phyloP scores from a whole-genome alignment of 2,329 filamentous ascomycete species.

The Atkinsonella texensis region DNA sequence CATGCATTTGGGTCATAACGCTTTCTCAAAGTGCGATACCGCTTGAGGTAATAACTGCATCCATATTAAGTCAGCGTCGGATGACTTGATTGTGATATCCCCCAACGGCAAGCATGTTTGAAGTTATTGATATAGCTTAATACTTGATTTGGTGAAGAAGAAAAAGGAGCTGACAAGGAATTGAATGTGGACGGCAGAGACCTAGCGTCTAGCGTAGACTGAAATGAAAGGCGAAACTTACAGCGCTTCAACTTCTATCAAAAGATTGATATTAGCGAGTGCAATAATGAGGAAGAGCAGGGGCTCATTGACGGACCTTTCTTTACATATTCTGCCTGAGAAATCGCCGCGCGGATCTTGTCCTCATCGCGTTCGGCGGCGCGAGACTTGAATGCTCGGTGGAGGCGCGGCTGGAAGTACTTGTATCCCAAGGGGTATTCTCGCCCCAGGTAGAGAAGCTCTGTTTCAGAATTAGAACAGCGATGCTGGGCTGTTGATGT shows the following conservation, averaged over 20 bases:
- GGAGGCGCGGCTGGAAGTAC: conserved; percentile 72
- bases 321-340: conserved; percentile 75
- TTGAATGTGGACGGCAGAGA: neutral
- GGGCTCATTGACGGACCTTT: conserved; percentile 49
- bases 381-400: conserved; percentile 75
- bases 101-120: no score
- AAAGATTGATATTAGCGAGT: neutral
- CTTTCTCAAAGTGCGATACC: conserved; percentile 75
- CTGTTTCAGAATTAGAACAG: conserved; percentile 28
- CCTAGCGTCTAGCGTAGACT: no score
- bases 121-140: neutral
- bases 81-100: no score
- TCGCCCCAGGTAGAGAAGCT: conserved; percentile 71
- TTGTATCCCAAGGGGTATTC: conserved; percentile 75
- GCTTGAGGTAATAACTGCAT: conserved; percentile 76
- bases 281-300: conserved; percentile 1
- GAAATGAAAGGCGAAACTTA: conserved; percentile 37
- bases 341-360: conserved; percentile 64
- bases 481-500: neutral
- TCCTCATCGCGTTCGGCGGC: conserved; percentile 56
- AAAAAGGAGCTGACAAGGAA: neutral
- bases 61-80: neutral
- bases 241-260: conserved; percentile 77
- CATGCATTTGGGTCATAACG: conserved; percentile 49
- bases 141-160: no score